Percentiles rank a stretch among this genome's conserved stretches.
Conservation (phyloP, 306 rosid genomes). For the Parietaria judaica region DNA sequence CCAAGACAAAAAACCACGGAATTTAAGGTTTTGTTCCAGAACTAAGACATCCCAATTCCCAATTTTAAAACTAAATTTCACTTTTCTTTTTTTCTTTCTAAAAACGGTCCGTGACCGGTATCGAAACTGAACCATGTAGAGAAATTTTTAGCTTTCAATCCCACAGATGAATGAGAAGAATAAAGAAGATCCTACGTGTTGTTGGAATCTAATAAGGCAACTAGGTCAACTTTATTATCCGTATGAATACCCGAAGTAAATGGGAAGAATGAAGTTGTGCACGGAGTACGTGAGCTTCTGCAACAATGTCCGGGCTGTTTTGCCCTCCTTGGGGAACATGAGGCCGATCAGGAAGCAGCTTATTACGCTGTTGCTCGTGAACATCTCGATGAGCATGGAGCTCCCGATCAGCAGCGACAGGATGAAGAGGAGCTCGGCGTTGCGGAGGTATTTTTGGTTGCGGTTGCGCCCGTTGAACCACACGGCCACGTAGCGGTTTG, state of each 20-base stretch:
- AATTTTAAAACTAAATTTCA: no score
- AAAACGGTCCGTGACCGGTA: no score
- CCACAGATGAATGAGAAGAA: no score
- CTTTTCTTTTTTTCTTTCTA: no score
- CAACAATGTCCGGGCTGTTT: slow-evolving; percentile 62
- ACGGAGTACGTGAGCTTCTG: slow-evolving; percentile 76
- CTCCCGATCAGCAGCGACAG: slow-evolving; percentile 41
- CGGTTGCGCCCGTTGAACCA: slow-evolving; percentile 56
- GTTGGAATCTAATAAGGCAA: no score
- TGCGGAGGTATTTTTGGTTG: slow-evolving; percentile 57
- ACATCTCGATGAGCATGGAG: slow-evolving; percentile 57
- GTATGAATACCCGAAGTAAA: slow-evolving; percentile 58
- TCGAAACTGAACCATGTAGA: no score
- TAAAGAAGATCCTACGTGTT: no score
- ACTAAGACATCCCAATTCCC: no score
- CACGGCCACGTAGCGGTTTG: slow-evolving; percentile 38
- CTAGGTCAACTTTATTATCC: no score
- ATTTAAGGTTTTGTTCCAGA: no score
- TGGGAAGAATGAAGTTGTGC: slow-evolving; percentile 69
- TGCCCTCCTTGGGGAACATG: slow-evolving; percentile 71
- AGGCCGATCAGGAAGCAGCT: slow-evolving; percentile 55
- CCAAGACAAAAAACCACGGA: no score
- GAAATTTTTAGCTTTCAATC: no score
- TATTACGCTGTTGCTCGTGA: slow-evolving; percentile 47
- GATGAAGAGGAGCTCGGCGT: slow-evolving; percentile 52